Evolutionary conservation across 352 stramenopile genomes (phyloP).

Genomic region (Phytophthora podocarpi): DNA sequence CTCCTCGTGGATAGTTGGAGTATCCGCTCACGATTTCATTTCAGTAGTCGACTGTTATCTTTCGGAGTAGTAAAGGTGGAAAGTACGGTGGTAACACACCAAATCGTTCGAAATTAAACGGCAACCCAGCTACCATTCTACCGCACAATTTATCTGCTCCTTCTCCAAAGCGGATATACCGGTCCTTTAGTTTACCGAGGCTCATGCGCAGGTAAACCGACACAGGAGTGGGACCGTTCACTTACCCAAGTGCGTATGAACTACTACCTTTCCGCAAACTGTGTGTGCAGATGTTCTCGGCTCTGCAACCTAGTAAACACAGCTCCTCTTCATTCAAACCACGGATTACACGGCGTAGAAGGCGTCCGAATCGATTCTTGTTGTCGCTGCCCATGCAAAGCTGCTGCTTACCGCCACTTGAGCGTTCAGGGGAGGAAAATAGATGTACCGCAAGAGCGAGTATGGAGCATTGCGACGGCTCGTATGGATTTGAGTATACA

Average conservation of each 20-base stretch:
- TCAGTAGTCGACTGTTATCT: not conserved
- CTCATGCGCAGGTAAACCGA: not conserved
- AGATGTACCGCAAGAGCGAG: slow-evolving; percentile 1
- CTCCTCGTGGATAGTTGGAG: slow-evolving; percentile 3
- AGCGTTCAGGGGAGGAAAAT: slow-evolving; percentile 3
- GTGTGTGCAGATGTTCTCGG: not conserved
- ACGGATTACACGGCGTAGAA: not conserved
- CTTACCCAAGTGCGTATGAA: slow-evolving; percentile 6
- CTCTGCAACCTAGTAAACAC: not conserved
- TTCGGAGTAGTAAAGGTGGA: not conserved
- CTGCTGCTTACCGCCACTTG: not conserved
- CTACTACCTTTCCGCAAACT: not conserved
- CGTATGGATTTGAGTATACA: not conserved
- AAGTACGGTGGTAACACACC: slow-evolving; percentile 8
- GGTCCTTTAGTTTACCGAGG: slow-evolving; percentile 6
- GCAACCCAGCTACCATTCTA: slow-evolving; percentile 7
- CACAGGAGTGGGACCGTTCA: not conserved
- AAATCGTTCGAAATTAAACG: slow-evolving; percentile 5
- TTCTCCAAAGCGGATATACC: slow-evolving; percentile 9
- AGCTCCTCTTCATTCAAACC: slow-evolving; percentile 2
- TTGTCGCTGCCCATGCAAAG: slow-evolving; percentile 3
- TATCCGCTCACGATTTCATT: slow-evolving; percentile 7
- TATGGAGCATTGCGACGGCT: not conserved
- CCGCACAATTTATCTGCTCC: slow-evolving; percentile 7
- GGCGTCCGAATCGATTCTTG: slow-evolving; percentile 2